Base-by-base conservation (phyloP, 148 eudicot species). In the Camellia granthamiana region DNA sequence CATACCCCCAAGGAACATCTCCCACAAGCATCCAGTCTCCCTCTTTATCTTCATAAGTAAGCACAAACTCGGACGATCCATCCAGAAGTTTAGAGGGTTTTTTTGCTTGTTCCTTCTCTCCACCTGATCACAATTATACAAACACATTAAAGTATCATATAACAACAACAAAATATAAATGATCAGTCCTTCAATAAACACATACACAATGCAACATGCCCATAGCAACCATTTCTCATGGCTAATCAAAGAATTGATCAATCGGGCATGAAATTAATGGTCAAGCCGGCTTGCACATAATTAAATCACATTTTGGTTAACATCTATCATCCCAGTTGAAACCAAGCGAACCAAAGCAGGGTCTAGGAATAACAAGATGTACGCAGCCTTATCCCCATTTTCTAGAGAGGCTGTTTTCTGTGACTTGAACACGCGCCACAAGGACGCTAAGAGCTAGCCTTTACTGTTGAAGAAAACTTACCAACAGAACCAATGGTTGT, bases 21-120 rank as follows among this genome's bases (percentile, higher is more conserved):
- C 91, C 91, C 11, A 90, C 88, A 14, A 90, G 91, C 93, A 88
- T 88, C 93, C 91, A 90, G 47, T 90, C 93, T 73, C 90, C 93
- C 60, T 90, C 93, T 75, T 84, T 88, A 79, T 90, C 92, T 84
- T 90, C 92, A 69, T 90, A 90, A 41, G 91, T 88, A 59, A 90
- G 88, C 72, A 85, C 88, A 78, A 88, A 90, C 59, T 90, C 91
- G 47, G 91, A 87, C 1, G 91, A 87, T 81, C 88, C 91, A 79
- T 90, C 93, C 79, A 90, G 72, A 79, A 90, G 88, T 86, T 85
- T 88, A n/a, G 88, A 85, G n/a, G 80, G 64, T 55, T 90, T 77
- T 62, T 43, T 76, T 64, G 52, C 21, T 69, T 69, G 84, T 44
- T 86, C 87, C 74, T 82, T 88, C 71, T 79, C 88, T 72, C 83